A percentile compares a stretch with the other conserved stretches of the same genome.
Conservation (phyloP, 176 grass and related monocot genomes). For the Aegilops speltoides region DNA sequence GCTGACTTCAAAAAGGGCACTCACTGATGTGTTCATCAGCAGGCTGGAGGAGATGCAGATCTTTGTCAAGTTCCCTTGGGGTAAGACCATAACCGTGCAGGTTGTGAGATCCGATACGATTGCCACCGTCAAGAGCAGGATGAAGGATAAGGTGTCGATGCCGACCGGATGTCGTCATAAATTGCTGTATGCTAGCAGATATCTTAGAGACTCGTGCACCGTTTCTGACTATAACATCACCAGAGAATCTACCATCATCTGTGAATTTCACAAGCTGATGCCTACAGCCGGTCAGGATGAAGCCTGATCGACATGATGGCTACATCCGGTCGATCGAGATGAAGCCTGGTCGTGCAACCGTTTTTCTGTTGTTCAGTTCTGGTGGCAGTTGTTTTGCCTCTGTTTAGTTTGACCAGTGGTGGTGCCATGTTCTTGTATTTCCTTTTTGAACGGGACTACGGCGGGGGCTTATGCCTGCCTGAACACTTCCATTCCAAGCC, state of each 20-base stretch:
- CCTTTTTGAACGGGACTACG: too few relatives aligned
- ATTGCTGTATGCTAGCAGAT: background rate
- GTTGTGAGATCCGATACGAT: background rate
- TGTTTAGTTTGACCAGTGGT: too few relatives aligned
- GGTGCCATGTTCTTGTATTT: too few relatives aligned
- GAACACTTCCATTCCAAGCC: too few relatives aligned
- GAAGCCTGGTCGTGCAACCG: background rate
- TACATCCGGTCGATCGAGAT: too few relatives aligned
- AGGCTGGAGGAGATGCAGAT: constrained; percentile 12
- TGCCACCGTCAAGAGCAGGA: background rate
- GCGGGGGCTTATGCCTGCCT: too few relatives aligned
- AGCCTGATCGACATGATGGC: too few relatives aligned
- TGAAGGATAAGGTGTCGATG: background rate
- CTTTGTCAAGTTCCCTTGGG: background rate
- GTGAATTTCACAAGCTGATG: background rate
- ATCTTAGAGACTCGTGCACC: background rate
- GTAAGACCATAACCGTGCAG: background rate
- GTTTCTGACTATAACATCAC: background rate
- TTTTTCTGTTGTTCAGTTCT: background rate
- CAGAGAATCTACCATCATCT: background rate
- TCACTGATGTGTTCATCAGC: constrained; percentile 23
- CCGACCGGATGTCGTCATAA: background rate
- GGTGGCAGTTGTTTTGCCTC: too few relatives aligned
- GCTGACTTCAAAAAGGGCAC: background rate
- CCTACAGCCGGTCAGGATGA: background rate